These are phyloP conservation scores for Torulaspora microellipsoides DNA, from an alignment of 805 yeast species.

Conservation along the genomic window DNA sequence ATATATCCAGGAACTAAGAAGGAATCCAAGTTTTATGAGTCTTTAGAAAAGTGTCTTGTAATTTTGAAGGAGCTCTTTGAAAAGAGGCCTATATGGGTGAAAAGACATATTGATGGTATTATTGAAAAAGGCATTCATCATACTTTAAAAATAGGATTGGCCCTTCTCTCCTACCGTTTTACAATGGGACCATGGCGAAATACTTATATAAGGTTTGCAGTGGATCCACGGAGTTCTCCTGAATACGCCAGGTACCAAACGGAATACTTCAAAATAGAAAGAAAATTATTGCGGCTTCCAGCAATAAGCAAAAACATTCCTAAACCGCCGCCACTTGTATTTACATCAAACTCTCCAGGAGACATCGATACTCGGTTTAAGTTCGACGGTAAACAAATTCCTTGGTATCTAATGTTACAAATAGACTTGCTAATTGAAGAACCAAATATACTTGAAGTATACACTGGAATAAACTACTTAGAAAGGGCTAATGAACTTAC, in stretches of 20 bases:
- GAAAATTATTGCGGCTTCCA: constrained; percentile 25
- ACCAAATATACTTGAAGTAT: constrained; percentile 48
- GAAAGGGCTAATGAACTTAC: constrained; percentile 39
- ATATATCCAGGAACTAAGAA: constrained; percentile 35
- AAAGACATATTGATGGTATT: constrained; percentile 60
- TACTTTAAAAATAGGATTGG: constrained; percentile 68
- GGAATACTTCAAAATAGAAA: constrained; percentile 60
- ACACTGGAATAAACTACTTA: constrained; percentile 46
- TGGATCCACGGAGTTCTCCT: constrained; percentile 61
- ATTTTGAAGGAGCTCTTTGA: constrained; percentile 47
- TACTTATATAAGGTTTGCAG: constrained; percentile 71
- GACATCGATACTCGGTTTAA: constrained; percentile 45
- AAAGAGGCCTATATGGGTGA: constrained; percentile 77
- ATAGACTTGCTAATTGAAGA: constrained; percentile 70
- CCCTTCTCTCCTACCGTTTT: constrained; percentile 76
- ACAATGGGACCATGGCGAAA: constrained; percentile 95
- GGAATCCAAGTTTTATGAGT: constrained; percentile 32
- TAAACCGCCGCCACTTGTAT: constrained; percentile 30
- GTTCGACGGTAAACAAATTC: constrained; percentile 69
- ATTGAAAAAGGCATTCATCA: constrained; percentile 42
- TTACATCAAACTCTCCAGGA: constrained; percentile 32
- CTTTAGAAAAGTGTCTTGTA: constrained; percentile 27
- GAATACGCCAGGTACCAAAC: constrained; percentile 68
- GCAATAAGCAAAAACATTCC: constrained; percentile 30
- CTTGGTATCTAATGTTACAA: constrained; percentile 68